These are phyloP conservation scores for Trichoderma erinaceum DNA, from an alignment of 495 filamentous ascomycete genomes.

Conservation along the genomic window DNA sequence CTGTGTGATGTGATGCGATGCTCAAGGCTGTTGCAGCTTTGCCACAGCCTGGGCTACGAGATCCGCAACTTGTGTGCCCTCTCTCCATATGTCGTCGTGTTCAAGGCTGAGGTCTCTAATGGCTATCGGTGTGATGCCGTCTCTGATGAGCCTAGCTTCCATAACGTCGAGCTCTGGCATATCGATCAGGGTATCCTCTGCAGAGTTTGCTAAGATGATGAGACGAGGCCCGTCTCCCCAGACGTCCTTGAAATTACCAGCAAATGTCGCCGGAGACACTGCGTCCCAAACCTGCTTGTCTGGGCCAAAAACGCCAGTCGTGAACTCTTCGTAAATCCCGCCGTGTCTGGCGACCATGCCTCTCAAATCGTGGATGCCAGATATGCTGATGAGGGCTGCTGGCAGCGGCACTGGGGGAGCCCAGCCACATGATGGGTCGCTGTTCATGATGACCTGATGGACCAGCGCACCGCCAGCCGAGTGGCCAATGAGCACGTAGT, in stretches of 20 bases:
- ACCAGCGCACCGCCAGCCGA: slow-evolving; percentile 69
- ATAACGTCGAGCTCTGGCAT: slow-evolving; percentile 50
- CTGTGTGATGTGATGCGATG: slow-evolving; percentile 10
- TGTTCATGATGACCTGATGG: slow-evolving; percentile 57
- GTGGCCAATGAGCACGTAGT: slow-evolving; percentile 69
- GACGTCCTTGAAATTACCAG: slow-evolving; percentile 1
- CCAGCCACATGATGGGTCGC: not conserved
- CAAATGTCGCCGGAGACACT: slow-evolving; percentile 40
- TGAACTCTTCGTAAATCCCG: slow-evolving; percentile 54
- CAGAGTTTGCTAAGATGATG: slow-evolving; percentile 50
- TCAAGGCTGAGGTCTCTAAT: slow-evolving; percentile 46
- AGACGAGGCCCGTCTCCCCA: not conserved
- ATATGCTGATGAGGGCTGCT: slow-evolving; percentile 54
- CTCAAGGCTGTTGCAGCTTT: slow-evolving; percentile 12
- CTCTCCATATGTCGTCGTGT: slow-evolving; percentile 50
- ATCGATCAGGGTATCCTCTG: slow-evolving; percentile 53
- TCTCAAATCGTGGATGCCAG: slow-evolving; percentile 61
- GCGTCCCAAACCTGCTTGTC: slow-evolving; percentile 46
- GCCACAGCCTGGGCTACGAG: slow-evolving; percentile 19
- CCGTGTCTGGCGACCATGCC: slow-evolving; percentile 44
- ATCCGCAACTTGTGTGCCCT: slow-evolving; percentile 23
- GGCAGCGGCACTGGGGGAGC: slow-evolving; percentile 24
- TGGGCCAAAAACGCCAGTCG: slow-evolving; percentile 56
- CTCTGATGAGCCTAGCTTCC: slow-evolving; percentile 25
- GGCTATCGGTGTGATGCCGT: slow-evolving; percentile 28